These are phyloP conservation scores for Trichosporon ovoides DNA, from an alignment of 1,284 basidiomycete species.

Conservation along the genomic window DNA sequence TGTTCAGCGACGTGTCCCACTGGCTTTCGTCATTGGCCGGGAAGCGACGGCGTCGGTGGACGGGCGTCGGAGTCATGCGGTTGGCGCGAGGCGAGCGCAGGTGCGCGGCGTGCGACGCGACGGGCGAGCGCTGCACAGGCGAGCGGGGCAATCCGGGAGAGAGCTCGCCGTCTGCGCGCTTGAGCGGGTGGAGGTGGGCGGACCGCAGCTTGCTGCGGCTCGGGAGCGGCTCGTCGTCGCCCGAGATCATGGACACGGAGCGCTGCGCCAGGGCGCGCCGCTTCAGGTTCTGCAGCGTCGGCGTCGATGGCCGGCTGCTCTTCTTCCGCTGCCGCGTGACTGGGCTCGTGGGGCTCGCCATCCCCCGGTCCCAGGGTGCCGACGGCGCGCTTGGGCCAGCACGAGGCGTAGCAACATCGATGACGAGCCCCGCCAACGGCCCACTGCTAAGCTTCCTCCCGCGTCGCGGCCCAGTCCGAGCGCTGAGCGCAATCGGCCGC, in stretches of 20 bases:
- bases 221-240: background rate
- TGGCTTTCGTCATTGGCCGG: constrained; percentile 18
- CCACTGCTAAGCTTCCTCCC: constrained; percentile 21
- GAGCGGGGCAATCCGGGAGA: background rate
- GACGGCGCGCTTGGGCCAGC: background rate
- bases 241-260: background rate
- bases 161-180: background rate
- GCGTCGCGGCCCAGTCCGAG: background rate
- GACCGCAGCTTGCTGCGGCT: background rate
- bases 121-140: background rate
- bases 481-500: constrained; percentile 24
- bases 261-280: background rate
- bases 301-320: constrained; percentile 1
- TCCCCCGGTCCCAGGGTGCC: too few relatives aligned
- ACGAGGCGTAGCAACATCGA: constrained; percentile 25
- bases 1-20: constrained; percentile 3
- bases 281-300: background rate
- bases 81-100: background rate
- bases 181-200: background rate
- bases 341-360: background rate
- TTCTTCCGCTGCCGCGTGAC: background rate
- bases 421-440: constrained; percentile 34
- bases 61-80: background rate
- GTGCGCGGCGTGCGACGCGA: background rate
- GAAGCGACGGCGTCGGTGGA: background rate